Conservation (phyloP, 768 basidiomycete species). For the Panaeolus cyanescens region DNA sequence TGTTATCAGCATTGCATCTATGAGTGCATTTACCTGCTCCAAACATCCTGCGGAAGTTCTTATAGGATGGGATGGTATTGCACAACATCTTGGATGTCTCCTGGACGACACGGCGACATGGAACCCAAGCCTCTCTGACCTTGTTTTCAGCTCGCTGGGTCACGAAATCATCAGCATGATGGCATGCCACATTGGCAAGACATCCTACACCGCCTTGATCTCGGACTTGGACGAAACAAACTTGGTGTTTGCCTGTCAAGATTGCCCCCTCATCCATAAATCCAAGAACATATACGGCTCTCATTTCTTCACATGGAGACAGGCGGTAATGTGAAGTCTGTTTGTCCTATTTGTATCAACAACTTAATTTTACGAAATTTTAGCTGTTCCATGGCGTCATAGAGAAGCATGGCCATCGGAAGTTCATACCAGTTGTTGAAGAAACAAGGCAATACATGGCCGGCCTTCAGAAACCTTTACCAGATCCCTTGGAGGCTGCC, state of each 20-base stretch:
- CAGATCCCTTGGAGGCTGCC: neutral
- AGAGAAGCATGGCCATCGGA: neutral
- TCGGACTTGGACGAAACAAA: neutral
- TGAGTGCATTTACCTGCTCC: neutral
- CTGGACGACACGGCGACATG: neutral
- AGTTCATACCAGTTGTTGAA: neutral
- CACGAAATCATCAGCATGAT: neutral
- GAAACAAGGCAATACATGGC: neutral
- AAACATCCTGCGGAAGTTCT: neutral
- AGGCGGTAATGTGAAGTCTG: neutral
- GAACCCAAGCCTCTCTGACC: neutral
- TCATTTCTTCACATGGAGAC: neutral
- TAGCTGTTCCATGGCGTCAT: neutral
- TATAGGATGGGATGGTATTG: neutral
- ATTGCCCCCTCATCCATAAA: neutral
- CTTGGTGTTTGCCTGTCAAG: neutral
- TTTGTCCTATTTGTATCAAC: neutral
- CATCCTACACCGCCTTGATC: neutral
- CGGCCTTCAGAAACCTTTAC: neutral
- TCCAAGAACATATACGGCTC: neutral
- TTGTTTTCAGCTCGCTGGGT: neutral
- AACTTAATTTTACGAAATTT: neutral
- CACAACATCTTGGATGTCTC: neutral
- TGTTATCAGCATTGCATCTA: neutral
- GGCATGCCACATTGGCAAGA: neutral